Evolutionary conservation across 2,329 filamentous ascomycete genomes (phyloP), one percentile per base, ranked within the genome.

Genomic region (Coniella lustricola): DNA sequence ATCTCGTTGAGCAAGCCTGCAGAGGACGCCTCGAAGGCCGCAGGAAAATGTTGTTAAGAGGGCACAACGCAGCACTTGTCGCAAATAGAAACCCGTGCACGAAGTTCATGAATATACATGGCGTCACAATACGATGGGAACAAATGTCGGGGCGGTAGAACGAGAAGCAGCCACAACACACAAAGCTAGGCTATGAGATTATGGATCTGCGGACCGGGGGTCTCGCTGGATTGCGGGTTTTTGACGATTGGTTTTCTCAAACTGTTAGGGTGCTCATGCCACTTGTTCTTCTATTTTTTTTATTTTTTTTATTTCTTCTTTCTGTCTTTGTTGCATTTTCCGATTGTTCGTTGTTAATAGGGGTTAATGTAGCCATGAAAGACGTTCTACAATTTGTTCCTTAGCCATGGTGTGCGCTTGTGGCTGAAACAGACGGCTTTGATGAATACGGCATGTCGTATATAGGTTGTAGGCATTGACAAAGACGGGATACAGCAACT

Each of bases 1-100:
- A 87, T 97, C 63, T 85, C 89, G 56, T 85, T 95, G 62, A 91
- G 82, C 77, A 89, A 91, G 72, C 82, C 88, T 44, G 81, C 86
- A 58, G 87, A 93, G 60, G 79, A 88, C 62, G 71, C 72, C 46
- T 79, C 87, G 60, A 76, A 80, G 62, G 91, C 94, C 77, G 77
- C 81, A 57, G 83, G 85, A 64, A 87, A 87, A 68, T 93, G 88
- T 73, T 93, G 87, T 71, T 91, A 80, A 74, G 66, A 59, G 58
- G 54, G 54, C 56, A 46, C 21, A 25, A 44, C 33, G 43, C 17
- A 31, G 46, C 39, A 32, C 41, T 39, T 42, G 21, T 20, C 29
- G 10, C 5, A 29, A 10, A 5, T 29, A 10, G 25, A 10, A 29
- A 29, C 60, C 59, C 60, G 59, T 59, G 59, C 57, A 55, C 57